Conservation (phyloP, 148 eudicot species). For the Cornus florida region DNA sequence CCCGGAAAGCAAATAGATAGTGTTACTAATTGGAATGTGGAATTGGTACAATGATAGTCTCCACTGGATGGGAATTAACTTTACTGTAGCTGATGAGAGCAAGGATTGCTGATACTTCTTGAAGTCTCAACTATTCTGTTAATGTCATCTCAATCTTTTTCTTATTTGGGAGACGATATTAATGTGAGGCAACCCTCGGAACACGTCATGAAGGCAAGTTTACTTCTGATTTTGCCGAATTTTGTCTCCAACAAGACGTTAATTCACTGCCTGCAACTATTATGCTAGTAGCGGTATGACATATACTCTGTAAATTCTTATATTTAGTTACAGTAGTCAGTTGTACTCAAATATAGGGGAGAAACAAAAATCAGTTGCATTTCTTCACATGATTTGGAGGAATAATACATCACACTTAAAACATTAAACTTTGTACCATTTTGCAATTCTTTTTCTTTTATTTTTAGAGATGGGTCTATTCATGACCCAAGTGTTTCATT, state of each 20-base stretch:
- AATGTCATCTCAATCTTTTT: not conserved
- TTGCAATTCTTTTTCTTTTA: too few species aligned
- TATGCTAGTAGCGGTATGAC: not conserved
- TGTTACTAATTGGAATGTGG: not conserved
- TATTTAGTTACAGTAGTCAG: not conserved
- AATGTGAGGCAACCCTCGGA: not conserved
- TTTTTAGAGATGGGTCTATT: too few species aligned
- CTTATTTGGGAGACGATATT: not conserved
- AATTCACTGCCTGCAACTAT: not conserved
- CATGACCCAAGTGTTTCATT: too few species aligned
- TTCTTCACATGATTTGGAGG: too few species aligned
- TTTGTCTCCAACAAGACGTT: not conserved
- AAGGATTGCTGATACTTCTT: not conserved
- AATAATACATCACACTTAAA: too few species aligned
- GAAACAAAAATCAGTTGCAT: too few species aligned
- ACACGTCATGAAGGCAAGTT: not conserved
- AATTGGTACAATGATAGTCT: not conserved
- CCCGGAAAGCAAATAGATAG: slow-evolving; percentile 69
- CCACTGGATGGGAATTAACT: not conserved
- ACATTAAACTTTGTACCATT: too few species aligned
- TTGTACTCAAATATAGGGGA: too few species aligned
- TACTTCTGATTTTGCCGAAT: not conserved
- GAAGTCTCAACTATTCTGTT: not conserved
- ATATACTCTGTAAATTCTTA: not conserved
- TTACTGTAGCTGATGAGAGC: not conserved